Percentiles rank a stretch among this genome's conserved stretches.
phyloP scores from a whole-genome alignment of 768 basidiomycete genomes.

The Ramaria rubella region DNA sequence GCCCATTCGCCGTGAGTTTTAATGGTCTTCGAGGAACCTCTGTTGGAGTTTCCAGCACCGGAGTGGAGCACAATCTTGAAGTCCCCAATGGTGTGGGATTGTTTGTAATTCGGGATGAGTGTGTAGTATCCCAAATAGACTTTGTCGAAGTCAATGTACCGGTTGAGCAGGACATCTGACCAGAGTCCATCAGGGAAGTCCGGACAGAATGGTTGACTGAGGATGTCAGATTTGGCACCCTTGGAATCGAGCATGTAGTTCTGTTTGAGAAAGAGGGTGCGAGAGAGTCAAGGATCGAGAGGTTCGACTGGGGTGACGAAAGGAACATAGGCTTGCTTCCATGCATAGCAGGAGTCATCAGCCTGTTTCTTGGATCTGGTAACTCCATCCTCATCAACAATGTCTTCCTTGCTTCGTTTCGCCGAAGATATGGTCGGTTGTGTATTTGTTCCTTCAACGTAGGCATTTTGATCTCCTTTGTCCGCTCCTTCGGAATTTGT shows the following conservation, averaged over 20 bases:
- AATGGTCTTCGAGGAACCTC: not conserved
- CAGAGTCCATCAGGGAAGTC: slow-evolving; percentile 10
- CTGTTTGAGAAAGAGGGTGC: not conserved
- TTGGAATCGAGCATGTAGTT: no score
- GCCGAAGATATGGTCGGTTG: no score
- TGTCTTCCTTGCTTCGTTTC: no score
- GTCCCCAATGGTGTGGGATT: not conserved
- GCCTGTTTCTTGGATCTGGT: not conserved
- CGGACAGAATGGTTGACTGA: no score
- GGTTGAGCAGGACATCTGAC: slow-evolving; percentile 6
- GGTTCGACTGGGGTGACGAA: not conserved
- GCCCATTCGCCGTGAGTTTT: no score
- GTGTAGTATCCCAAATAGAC: not conserved
- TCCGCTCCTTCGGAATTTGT: no score
- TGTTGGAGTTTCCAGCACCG: not conserved
- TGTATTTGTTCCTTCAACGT: no score
- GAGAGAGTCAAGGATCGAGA: not conserved
- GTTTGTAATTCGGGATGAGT: not conserved
- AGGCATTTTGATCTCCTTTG: no score
- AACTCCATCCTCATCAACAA: no score
- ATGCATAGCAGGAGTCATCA: not conserved
- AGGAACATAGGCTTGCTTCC: no score
- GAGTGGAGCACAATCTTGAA: not conserved
- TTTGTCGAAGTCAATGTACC: slow-evolving; percentile 12
- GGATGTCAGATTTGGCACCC: no score